Percentiles rank a stretch among this genome's conserved stretches.
Evolutionary conservation across 768 basidiomycete genomes (phyloP).

Genomic region (Pholiota molesta): DNA sequence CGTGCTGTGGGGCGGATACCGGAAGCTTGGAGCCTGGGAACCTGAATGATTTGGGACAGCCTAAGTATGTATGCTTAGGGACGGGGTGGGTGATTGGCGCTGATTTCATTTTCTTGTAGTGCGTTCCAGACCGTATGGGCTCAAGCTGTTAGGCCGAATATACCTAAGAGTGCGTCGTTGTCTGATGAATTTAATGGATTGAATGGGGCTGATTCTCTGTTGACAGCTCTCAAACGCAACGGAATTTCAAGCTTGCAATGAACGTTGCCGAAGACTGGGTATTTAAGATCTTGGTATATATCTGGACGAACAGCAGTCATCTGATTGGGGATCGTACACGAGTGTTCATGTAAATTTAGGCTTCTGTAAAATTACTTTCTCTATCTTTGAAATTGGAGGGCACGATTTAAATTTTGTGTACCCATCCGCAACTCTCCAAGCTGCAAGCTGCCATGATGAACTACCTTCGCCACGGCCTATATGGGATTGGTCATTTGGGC

Average conservation of each 20-base stretch:
- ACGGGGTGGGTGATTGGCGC: too few relatives aligned
- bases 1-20: conserved; percentile 46
- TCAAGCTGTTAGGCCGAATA: conserved; percentile 38
- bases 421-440: too few relatives aligned
- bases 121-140: conserved; percentile 43
- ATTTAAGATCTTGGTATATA: too few relatives aligned
- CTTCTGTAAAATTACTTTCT: too few relatives aligned
- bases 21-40: conserved; percentile 47
- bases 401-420: too few relatives aligned
- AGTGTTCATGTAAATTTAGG: too few relatives aligned
- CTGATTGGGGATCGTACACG: too few relatives aligned
- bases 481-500: too few relatives aligned
- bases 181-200: neutral
- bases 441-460: too few relatives aligned
- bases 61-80: conserved; percentile 32
- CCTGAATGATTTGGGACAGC: conserved; percentile 37
- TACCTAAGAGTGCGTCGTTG: conserved; percentile 27
- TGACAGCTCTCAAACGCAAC: conserved; percentile 22
- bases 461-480: too few relatives aligned
- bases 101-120: conserved; percentile 18
- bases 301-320: too few relatives aligned
- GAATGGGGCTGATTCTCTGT: neutral
- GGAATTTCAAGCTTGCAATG: conserved; percentile 21
- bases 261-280: neutral
- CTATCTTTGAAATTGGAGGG: too few relatives aligned